Evolutionary conservation across 2,329 filamentous ascomycete species (phyloP).

Genomic region (Monilinia fructigena): DNA sequence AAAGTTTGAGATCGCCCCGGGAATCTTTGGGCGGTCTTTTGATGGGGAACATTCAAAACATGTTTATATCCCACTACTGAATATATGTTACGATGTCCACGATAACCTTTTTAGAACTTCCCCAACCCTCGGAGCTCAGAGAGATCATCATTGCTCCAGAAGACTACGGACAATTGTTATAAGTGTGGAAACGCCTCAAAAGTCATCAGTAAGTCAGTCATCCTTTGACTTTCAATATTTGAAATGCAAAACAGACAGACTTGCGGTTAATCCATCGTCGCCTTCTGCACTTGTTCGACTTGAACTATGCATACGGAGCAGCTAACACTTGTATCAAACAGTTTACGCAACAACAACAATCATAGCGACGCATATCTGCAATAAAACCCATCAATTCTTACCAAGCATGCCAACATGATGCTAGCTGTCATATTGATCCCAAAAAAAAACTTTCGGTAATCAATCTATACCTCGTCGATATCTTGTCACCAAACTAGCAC

Average conservation of each 20-base stretch:
- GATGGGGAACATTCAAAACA: neutral
- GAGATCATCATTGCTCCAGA: conserved; percentile 8
- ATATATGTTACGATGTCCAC: neutral
- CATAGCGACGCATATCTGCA: neutral
- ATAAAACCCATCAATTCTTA: neutral
- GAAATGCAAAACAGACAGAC: neutral
- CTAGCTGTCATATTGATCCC: neutral
- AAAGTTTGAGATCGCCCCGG: neutral
- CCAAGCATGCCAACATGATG: neutral
- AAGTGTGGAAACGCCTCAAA: neutral
- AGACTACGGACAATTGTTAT: neutral
- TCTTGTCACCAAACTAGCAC: neutral
- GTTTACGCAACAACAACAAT: neutral
- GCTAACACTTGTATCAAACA: neutral
- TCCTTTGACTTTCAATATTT: neutral
- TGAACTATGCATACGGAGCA: neutral
- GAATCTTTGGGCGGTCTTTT: neutral
- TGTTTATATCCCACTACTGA: neutral
- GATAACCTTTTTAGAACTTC: neutral
- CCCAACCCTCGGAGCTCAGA: neutral
- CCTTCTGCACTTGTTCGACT: neutral
- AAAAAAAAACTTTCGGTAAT: neutral
- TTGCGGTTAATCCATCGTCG: neutral
- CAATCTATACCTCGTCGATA: neutral
- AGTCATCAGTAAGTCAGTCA: neutral